Evolutionary conservation across 208 protist genomes (phyloP), one percentile per base, ranked within the genome.

Genomic region (Trypanosoma caninum): DNA sequence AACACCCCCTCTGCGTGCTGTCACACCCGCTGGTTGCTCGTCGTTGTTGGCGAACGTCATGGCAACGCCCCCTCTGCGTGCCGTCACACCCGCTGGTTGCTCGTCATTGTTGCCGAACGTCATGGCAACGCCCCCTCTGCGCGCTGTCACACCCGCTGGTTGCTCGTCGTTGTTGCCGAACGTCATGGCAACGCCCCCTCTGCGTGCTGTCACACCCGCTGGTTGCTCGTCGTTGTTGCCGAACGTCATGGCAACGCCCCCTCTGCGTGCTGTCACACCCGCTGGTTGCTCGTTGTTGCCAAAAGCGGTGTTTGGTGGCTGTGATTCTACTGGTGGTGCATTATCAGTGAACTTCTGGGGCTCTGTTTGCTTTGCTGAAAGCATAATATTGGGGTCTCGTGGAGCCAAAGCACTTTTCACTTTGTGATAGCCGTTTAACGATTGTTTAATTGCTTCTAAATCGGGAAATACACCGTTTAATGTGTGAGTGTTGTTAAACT

Each of bases 111-210:
- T 59, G 30, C 58, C 64, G 45, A 80, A 75, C 9, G 67, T 72
- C 50, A 82, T 69, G 31, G 79, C 79, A 8, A 78, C 60, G 0
- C 78, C 78, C 3, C 78, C 78, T 45, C 63, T 4, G 13, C 64
- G 40, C 9, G 57, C 52, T 10, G 41, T 48, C 5, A 59, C 62
- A 23, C 23, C n/a, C 5, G 52, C 44, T 20, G 61, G 52, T 20
- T 56, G 31, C 13, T 69, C 66, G 25, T 51, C 47, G 50, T 23
- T 50, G 23, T 2, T 31, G 0, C 51, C 44, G 25, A 56, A 56
- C 0, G 5, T n/a, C 40, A 45, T 45, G 40, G 47, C 31, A 30
- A 64, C 58, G 1, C 58, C 48, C 5, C 47, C 48, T 5, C 58
- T 3, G 8, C 47, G 52, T n/a, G 58, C 58, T 27, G 58, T 47